A percentile compares a stretch with the other conserved stretches of the same genome.
Evolutionary conservation across 2,329 filamentous ascomycete species (phyloP).

Genomic region (Gyromitra esculenta): DNA sequence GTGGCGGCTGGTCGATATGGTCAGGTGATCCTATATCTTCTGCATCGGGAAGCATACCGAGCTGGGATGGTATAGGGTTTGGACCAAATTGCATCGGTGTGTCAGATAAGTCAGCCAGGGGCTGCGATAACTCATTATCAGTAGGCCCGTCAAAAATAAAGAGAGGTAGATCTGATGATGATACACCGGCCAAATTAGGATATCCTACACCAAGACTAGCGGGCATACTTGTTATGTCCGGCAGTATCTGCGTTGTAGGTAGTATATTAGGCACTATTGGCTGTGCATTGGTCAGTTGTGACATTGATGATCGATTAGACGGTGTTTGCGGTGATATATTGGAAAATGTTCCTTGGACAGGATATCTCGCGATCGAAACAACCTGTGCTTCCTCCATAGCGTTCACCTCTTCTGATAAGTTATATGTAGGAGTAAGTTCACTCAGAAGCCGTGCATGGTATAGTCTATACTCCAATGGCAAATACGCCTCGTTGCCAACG

Average conservation of each 20-base stretch:
- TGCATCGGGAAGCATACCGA: background rate
- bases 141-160: background rate
- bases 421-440: background rate
- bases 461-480: background rate
- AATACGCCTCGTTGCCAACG: background rate
- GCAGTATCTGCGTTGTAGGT: background rate
- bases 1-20: background rate
- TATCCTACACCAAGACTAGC: background rate
- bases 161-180: background rate
- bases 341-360: background rate
- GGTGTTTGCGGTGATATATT: background rate
- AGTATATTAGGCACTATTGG: background rate
- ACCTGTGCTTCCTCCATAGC: background rate
- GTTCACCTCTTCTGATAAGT: background rate
- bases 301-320: background rate
- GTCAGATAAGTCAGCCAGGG: background rate
- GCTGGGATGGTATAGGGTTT: too few relatives aligned
- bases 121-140: background rate
- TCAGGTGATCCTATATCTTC: background rate
- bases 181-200: background rate
- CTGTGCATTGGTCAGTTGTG: background rate
- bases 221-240: background rate
- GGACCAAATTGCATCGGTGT: background rate
- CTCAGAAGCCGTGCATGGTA: conserved; percentile 3
- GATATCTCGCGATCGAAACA: background rate